Evolutionary conservation across 257 asterid species (phyloP), one percentile per base, ranked within the genome.

Genomic region (Catharanthus roseus): DNA sequence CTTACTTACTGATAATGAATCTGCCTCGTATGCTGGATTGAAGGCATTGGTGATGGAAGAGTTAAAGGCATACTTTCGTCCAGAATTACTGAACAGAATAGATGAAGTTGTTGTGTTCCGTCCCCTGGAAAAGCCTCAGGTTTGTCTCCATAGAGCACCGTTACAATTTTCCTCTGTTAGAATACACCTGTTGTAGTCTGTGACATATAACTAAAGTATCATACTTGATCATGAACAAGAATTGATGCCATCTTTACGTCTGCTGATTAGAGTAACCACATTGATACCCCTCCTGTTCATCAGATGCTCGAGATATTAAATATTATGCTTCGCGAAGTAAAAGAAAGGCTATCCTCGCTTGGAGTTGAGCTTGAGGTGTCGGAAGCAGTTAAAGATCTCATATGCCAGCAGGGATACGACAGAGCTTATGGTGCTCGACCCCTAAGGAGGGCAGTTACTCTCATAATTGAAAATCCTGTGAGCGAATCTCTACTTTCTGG

Each of bases 21-120:
- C 77, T 33, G 34, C 90, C 53, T 83, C 99, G 13, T 95, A 95
- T 86, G 77, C 87, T 65, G 96, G 96, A 70, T 80, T 95, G 93
- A 95, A 89, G 85, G 83, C 93, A 42, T 78, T 91, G 82, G 82
- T 95, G 72, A 80, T 86, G 86, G 99, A 95, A 83, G 96, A 95
- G 89, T 84, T 95, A 58, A 95, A 89, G 83, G 74, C 86, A 29
- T 95, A 95, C 69, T 95, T 95, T 78, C 96, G 96, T n/a, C 97
- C 99, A 2, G 99, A 95, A 82, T 80, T 95, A 47, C 95, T 95
- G 58, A 95, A 95, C 76, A 83, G 99, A 82, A 86, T 95, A 74
- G 99, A 95, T 69, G 99, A 95, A 87, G 93, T 95, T 42, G 99
- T 95, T 57, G 96, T 95, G 72, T 95, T 95, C 84, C 95, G 87